A percentile compares a stretch with the other conserved stretches of the same genome.
These are phyloP conservation scores for Vanrija humicola DNA, from an alignment of 1,284 basidiomycete species.

Conservation along the genomic window DNA sequence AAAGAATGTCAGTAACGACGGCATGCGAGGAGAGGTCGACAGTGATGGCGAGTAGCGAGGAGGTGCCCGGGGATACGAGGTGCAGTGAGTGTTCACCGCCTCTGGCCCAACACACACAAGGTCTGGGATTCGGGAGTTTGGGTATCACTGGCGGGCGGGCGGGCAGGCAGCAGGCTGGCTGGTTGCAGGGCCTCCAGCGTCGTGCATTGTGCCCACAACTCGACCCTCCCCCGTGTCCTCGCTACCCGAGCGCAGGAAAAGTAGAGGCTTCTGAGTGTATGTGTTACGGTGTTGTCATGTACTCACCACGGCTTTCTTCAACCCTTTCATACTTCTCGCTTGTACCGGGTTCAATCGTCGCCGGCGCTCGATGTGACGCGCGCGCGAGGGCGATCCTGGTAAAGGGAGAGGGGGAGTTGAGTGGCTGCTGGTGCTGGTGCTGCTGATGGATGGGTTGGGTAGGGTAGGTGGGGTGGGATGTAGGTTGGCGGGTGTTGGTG, in stretches of 20 bases:
- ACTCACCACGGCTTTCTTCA: conserved; percentile 80
- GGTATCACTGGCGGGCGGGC: too few species aligned
- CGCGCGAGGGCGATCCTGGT: neutral
- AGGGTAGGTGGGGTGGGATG: neutral
- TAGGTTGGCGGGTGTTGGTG: neutral
- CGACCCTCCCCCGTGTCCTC: too few species aligned
- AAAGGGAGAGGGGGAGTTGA: neutral
- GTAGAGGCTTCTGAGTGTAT: neutral
- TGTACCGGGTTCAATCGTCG: conserved; percentile 3
- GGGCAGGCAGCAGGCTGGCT: too few species aligned
- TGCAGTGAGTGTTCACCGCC: too few species aligned
- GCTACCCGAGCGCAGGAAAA: neutral
- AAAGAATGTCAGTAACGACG: conserved; percentile 9
- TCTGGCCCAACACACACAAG: too few species aligned
- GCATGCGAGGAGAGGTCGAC: neutral
- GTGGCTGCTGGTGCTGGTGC: neutral
- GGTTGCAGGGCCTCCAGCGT: too few species aligned
- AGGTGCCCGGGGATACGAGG: too few species aligned
- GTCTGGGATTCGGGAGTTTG: too few species aligned
- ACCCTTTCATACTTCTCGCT: conserved; percentile 67
- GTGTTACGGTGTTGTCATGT: neutral
- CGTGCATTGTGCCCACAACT: too few species aligned
- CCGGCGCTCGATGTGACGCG: neutral
- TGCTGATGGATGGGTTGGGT: neutral
- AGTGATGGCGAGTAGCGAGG: neutral